Base-by-base conservation (phyloP, 2,329 filamentous ascomycete species). In the Golovinomyces cichoracearum region DNA sequence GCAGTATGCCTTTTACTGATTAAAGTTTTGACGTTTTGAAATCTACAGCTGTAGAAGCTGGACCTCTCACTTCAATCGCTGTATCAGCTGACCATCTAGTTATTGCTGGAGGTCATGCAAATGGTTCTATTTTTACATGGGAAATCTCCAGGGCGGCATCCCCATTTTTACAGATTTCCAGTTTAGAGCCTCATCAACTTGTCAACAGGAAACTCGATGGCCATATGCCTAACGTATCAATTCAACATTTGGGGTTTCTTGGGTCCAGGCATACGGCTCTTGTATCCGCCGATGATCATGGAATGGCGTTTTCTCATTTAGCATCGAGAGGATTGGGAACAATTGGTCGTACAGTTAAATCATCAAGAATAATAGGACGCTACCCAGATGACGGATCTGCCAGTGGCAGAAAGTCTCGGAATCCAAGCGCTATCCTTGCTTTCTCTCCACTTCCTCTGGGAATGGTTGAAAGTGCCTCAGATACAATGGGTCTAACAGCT, bases 301-400 rank as follows among this genome's bases (percentile, higher is more conserved):
- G 92, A 19, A 98, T 98, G 92, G 88, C 90, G 0, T 98, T 98
- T 62, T 94, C 90, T 2, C 92, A 98, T 63, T 72, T 98, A 9
- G 92, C 90, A 9, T 93, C 84, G 9, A 73, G 92, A 57, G 92
- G 90, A 1, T 79, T 92, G 33, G 90, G 90, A 3, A 73, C 85
- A 22, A 71, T 98, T 21, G 85, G 80, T 5, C 74, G 90, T 50
- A 79, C 76, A 0, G 81, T 98, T 44, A 93, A 84, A 64, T 93
- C 84, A 0, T 88, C 82, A 2, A 74, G 92, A 51, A 86, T 98
- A 52, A 66, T 98, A 5, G 90, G 92, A 5, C 75, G 90, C 47
- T 98, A 98, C 64, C 88, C 88, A 0, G 72, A 83, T 53, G 69
- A 76, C 13, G 68, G 74, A 13, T 66, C 71, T 0, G 66, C 68